Base-by-base conservation (phyloP, 352 stramenopile species). In the Phytophthora citricola region DNA sequence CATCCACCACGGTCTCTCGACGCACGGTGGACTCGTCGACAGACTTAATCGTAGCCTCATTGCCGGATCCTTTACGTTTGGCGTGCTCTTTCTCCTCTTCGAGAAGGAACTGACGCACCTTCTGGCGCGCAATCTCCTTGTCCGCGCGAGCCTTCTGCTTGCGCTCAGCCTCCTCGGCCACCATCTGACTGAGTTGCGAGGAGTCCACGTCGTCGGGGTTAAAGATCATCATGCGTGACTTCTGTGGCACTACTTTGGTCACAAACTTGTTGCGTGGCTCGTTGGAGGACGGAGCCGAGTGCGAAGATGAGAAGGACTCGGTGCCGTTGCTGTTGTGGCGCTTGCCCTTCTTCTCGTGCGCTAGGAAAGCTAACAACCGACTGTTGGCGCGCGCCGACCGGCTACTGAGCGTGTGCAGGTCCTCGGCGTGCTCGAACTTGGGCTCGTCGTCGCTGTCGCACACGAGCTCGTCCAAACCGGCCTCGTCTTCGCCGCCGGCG, bases 191-290 rank as follows among this genome's bases (percentile, higher is more conserved):
- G 14, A 83, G 70, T 29, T 83, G 47, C 7, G 69, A 52, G 5
- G 75, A 75, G 24, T 72, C 65, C 6, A 87, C 70, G 20, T 91
- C 82, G 0, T 67, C 65, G 0, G 82, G 78, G 51, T 89, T 81
- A 48, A 85, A 85, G 22, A 88, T 71, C 58, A 87, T 58, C 59
- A 85, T 76, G 27, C 80, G 81, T 1, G 79, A 71, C 17, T 87
- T 85, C 45, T 85, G 54, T 0, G 71, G 66, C 34, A 78, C 68
- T 10, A 77, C 66, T 39, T 88, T 90, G 41, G 79, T 77, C 39
- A 90, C 78, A 47, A 92, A 92, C 44, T 87, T 79, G 34, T 75
- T 75, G 36, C 78, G 63, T 43, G 76, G 81, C 57, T 70, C 83
- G 10, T 58, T 41, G 0, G 64, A 58, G 12, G 59, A 40, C n/a